Conservation (phyloP, 163 green algal species). For the Volvox carteri region DNA sequence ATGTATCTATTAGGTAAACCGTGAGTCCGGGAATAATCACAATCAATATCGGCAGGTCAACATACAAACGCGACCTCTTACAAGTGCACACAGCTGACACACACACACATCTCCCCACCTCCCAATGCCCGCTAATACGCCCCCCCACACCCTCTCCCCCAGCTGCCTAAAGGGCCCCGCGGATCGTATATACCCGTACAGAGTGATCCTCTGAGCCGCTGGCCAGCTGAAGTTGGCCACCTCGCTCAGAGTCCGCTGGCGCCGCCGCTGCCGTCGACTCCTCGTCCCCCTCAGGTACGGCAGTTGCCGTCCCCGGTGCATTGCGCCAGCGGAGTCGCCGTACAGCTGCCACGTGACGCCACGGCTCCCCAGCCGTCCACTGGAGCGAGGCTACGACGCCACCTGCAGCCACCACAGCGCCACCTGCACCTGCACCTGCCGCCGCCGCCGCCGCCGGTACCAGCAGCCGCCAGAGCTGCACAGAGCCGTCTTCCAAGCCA, state of each 20-base stretch:
- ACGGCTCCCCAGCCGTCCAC: slow-evolving; percentile 54
- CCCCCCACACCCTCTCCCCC: too few species aligned
- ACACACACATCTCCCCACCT: too few species aligned
- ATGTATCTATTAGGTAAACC: too few species aligned
- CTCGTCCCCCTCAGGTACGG: neutral
- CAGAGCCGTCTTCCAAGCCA: slow-evolving; percentile 76
- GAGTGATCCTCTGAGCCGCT: slow-evolving; percentile 79
- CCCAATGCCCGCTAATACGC: too few species aligned
- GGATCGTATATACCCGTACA: slow-evolving; percentile 70
- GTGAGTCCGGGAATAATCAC: too few species aligned
- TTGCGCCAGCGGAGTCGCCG: slow-evolving; percentile 52
- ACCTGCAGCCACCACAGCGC: neutral
- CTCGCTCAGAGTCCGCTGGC: neutral
- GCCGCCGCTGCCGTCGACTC: neutral
- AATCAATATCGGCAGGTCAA: too few species aligned
- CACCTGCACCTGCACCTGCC: neutral
- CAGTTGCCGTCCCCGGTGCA: slow-evolving; percentile 23
- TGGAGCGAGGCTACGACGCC: slow-evolving; percentile 23
- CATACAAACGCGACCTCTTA: too few species aligned
- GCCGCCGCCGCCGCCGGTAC: neutral
- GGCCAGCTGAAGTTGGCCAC: slow-evolving; percentile 63
- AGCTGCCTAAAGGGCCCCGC: too few species aligned
- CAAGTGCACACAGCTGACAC: too few species aligned
- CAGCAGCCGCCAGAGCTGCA: slow-evolving; percentile 75
- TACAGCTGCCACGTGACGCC: slow-evolving; percentile 70